phyloP scores from a whole-genome alignment of 257 asterid species.

The Schizonepeta tenuifolia region DNA sequence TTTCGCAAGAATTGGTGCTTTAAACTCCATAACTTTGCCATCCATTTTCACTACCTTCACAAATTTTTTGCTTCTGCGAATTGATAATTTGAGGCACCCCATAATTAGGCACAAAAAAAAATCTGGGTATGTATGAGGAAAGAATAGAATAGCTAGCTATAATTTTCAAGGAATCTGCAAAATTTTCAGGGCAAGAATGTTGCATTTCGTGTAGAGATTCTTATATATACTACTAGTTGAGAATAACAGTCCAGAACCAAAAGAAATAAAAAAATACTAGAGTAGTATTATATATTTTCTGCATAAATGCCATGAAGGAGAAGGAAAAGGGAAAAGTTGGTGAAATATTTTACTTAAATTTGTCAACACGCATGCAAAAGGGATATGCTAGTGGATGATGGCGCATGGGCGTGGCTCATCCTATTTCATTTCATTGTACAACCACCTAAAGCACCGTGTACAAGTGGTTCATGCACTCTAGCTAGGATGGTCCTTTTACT shows the following conservation, averaged over 20 bases:
- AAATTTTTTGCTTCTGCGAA: conserved; percentile 15
- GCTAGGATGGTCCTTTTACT: conserved; percentile 37
- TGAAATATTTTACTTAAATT: conserved; percentile 21
- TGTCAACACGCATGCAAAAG: conserved; percentile 57
- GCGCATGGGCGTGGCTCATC: conserved; percentile 41
- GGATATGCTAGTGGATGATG: conserved; percentile 49
- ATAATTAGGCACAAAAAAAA: not conserved
- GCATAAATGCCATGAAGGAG: conserved; percentile 12
- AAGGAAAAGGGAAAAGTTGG: conserved; percentile 25
- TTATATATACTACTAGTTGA: not conserved
- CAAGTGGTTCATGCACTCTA: conserved; percentile 31
- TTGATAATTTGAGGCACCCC: conserved; percentile 28
- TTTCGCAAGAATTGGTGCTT: conserved; percentile 41
- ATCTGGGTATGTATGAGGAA: not conserved
- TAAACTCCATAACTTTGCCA: conserved; percentile 41
- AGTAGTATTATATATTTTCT: not conserved
- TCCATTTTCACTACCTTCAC: conserved; percentile 42
- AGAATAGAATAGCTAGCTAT: conserved; percentile 36
- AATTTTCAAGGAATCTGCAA: not conserved
- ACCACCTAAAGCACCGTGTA: conserved; percentile 22
- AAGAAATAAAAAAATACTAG: not conserved
- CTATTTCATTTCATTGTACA: conserved; percentile 19
- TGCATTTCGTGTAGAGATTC: conserved; percentile 10
- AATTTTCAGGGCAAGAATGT: not conserved
- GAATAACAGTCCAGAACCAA: conserved; percentile 1